Percentiles rank a stretch among this genome's conserved stretches.
Conservation (phyloP, 2,329 filamentous ascomycete species). For the Diplodia intermedia region DNA sequence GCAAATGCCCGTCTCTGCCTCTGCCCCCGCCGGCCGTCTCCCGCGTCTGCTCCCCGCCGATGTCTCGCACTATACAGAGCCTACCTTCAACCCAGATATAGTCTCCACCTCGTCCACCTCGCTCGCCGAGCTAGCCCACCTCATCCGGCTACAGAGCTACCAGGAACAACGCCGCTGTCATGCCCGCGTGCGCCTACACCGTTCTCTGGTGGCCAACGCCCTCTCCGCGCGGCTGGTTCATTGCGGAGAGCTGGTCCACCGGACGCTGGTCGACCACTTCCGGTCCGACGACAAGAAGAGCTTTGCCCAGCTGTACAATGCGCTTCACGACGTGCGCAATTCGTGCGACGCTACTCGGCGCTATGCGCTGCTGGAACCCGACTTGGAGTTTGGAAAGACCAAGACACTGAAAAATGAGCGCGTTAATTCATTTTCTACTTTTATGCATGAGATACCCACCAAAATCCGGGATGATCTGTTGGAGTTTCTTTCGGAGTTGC, state of each 20-base stretch:
- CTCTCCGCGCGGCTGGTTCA: constrained; percentile 76
- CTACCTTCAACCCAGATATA: constrained; percentile 64
- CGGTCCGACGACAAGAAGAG: constrained; percentile 78
- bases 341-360: constrained; percentile 76
- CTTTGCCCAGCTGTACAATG: constrained; percentile 77
- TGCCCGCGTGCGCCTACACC: constrained; percentile 74
- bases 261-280: constrained; percentile 79
- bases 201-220: constrained; percentile 76
- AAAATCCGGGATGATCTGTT: constrained; percentile 78
- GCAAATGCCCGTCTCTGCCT: constrained; percentile 52
- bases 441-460: constrained; percentile 73
- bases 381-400: constrained; percentile 64
- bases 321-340: constrained; percentile 78
- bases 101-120: constrained; percentile 67
- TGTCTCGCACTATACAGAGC: constrained; percentile 70
- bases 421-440: constrained; percentile 54
- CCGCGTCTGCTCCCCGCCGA: constrained; percentile 68
- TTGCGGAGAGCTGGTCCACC: constrained; percentile 75
- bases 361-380: constrained; percentile 74
- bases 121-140: constrained; percentile 77
- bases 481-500: constrained; percentile 79
- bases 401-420: constrained; percentile 52
- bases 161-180: constrained; percentile 81
- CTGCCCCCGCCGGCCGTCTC: constrained; percentile 53
- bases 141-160: constrained; percentile 79